Percentiles rank a stretch among this genome's conserved stretches.
Evolutionary conservation across 164 flowering plant species (phyloP).

Genomic region (Sextonia rubra): DNA sequence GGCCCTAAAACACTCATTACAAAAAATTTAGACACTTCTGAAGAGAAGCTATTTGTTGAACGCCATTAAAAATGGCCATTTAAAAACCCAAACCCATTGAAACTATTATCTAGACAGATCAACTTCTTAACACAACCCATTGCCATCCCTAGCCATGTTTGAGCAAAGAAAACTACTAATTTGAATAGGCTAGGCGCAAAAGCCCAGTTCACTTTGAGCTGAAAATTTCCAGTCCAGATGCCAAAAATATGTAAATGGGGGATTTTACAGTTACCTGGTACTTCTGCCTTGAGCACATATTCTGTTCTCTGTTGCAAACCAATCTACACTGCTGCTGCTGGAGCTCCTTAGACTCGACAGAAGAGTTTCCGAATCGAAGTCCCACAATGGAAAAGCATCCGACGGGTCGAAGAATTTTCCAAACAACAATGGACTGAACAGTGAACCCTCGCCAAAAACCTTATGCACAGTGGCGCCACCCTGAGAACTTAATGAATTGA

Average conservation of each 20-base stretch:
- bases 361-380: constrained; percentile 63
- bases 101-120: too few relatives aligned
- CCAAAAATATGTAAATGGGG: background rate
- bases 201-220: too few relatives aligned
- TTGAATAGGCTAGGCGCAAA: too few relatives aligned
- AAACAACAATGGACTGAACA: constrained; percentile 79
- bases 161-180: too few relatives aligned
- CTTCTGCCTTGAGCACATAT: constrained; percentile 58
- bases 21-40: too few relatives aligned
- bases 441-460: constrained; percentile 63
- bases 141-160: too few relatives aligned
- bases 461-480: constrained; percentile 30
- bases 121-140: too few relatives aligned
- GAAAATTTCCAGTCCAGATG: too few relatives aligned
- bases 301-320: constrained; percentile 64
- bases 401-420: constrained; percentile 91
- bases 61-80: too few relatives aligned
- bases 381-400: constrained; percentile 95
- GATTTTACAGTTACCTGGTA: constrained; percentile 41
- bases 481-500: constrained; percentile 35
- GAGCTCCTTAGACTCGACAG: constrained; percentile 36
- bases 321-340: constrained; percentile 39
- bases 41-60: too few relatives aligned
- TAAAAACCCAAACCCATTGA: too few relatives aligned
- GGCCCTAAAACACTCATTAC: too few relatives aligned